Evolutionary conservation across 2,329 filamentous ascomycete genomes (phyloP), one percentile per base, ranked within the genome.

Genomic region (Rhynchosporium agropyri): DNA sequence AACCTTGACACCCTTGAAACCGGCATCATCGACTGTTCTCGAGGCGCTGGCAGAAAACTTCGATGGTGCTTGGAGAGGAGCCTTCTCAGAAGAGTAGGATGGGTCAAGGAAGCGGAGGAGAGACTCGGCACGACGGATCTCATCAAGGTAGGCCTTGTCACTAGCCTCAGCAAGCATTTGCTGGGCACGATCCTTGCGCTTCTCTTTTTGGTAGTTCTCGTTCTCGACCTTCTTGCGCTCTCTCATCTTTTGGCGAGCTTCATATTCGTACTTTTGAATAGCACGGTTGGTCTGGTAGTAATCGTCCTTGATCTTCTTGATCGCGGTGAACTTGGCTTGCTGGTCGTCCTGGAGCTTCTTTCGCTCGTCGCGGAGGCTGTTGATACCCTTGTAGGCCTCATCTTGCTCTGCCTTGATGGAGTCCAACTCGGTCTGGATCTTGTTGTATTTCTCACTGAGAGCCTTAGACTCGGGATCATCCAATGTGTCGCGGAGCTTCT

Each of bases 91-190:
- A 43, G 80, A 79, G 63, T 86, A 82, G 15, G 80, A 84, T 1
- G 94, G 94, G 77, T 98, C 93, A 70, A 98, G 94, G 83, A 94
- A 94, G 70, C 89, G 88, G 71, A 98, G 90, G 51, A 99, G 83
- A 75, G 88, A 90, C 79, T 95, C 91, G 66, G 92, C 91, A 59
- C 89, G 89, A 72, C 92, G 85, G 74, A 99, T 97, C 80, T 99
- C 92, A 71, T 97, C 92, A 53, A 91, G 83, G 81, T 92, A 99
- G 58, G 95, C 95, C 15, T 89, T 92, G 72, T 91, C 89, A 74
- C 88, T 90, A 70, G 91, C 91, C 74, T 94, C 90, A 72, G 88
- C 87, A 46, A 96, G 87, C 77, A 91, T 83, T 76, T 88, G 84
- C 78, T 90, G 84, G 60, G 91, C 91, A 58, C 87, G 84, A 75